Conservation (phyloP, 495 filamentous ascomycete genomes). For the Amniculicola lignicola region DNA sequence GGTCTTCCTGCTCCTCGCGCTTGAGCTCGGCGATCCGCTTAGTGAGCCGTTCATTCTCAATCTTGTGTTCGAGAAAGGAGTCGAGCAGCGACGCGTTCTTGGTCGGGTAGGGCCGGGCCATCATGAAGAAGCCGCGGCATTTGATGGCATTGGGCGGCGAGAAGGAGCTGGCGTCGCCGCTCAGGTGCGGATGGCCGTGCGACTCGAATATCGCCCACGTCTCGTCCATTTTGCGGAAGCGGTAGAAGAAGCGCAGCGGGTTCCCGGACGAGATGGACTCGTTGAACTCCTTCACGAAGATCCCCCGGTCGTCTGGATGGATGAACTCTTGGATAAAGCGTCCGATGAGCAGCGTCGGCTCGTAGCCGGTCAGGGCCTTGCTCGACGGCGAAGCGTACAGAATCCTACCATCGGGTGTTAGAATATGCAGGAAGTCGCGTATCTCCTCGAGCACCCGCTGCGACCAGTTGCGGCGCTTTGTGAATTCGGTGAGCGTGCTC, state of each 20-base stretch:
- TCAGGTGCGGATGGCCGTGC: conserved; percentile 86
- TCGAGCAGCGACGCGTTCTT: conserved; percentile 81
- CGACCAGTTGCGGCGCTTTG: conserved; percentile 84
- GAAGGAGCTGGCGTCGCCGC: conserved; percentile 59
- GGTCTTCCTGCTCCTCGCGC: conserved; percentile 80
- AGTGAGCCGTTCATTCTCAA: conserved; percentile 86
- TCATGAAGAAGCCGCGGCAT: conserved; percentile 90
- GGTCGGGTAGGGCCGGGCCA: conserved; percentile 87
- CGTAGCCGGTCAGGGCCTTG: conserved; percentile 73
- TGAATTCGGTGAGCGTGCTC: conserved; percentile 75
- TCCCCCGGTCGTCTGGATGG: conserved; percentile 80
- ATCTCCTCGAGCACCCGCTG: conserved; percentile 86
- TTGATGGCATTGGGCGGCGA: conserved; percentile 60
- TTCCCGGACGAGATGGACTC: conserved; percentile 83
- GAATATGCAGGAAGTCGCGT: conserved; percentile 81
- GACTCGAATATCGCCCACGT: conserved; percentile 80
- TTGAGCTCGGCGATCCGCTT: conserved; percentile 82
- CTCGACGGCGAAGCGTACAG: conserved; percentile 80
- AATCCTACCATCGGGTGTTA: conserved; percentile 79
- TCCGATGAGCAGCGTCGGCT: conserved; percentile 64
- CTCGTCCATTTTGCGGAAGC: conserved; percentile 73
- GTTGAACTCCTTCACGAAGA: conserved; percentile 86
- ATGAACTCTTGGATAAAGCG: conserved; percentile 74
- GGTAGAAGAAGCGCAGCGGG: conserved; percentile 81
- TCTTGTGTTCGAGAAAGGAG: conserved; percentile 95